These are phyloP conservation scores for Harringtonia lauricola DNA, from an alignment of 2,329 filamentous ascomycete genomes.

Conservation along the genomic window DNA sequence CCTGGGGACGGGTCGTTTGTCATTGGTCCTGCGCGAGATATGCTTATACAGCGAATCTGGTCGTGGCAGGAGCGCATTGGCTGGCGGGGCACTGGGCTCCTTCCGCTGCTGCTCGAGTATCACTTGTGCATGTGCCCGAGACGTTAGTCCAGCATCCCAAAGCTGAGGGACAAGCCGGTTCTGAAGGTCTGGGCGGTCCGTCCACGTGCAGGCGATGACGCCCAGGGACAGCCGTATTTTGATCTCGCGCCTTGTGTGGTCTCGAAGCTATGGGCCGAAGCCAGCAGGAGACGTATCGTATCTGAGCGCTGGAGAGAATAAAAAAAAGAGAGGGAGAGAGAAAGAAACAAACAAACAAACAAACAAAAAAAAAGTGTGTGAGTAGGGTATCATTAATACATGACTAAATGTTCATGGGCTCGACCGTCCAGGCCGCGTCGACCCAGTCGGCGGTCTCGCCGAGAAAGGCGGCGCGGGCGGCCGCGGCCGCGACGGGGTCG, in stretches of 20 bases:
- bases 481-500: slow-evolving; percentile 45
- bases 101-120: too few relatives aligned
- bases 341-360: not conserved
- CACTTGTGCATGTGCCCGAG: slow-evolving; percentile 52
- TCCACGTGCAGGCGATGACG: not conserved
- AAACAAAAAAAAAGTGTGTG: not conserved
- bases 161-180: slow-evolving; percentile 41
- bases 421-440: slow-evolving; percentile 60
- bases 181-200: slow-evolving; percentile 47
- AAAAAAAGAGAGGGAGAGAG: not conserved
- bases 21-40: too few relatives aligned
- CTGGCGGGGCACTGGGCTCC: too few relatives aligned
- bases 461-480: slow-evolving; percentile 61
- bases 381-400: not conserved
- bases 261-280: slow-evolving; percentile 38
- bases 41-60: too few relatives aligned
- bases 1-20: too few relatives aligned
- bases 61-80: too few relatives aligned
- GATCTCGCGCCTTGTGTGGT: slow-evolving; percentile 52
- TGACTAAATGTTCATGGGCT: slow-evolving; percentile 61
- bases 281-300: slow-evolving; percentile 51
- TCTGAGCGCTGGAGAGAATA: slow-evolving; percentile 36
- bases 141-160: slow-evolving; percentile 53
- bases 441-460: slow-evolving; percentile 77
- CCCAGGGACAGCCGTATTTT: slow-evolving; percentile 17